A percentile compares a stretch with the other conserved stretches of the same genome.
These are phyloP conservation scores for Candida sakaeoensis DNA, from an alignment of 805 yeast species.

Conservation along the genomic window DNA sequence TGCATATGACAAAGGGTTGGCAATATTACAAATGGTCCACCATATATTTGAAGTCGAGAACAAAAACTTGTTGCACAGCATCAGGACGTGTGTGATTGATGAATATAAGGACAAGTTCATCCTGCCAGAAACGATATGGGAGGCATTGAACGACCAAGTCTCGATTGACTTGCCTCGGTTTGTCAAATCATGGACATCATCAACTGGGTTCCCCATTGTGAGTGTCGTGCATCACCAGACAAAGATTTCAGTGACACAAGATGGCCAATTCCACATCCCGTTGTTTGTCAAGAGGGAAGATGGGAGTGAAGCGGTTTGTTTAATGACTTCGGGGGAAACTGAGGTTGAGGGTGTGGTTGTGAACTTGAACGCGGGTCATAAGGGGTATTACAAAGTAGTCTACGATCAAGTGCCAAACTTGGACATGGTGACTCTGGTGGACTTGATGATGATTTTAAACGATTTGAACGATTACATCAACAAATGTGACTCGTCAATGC, in stretches of 20 bases:
- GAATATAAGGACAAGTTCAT: slow-evolving; percentile 33
- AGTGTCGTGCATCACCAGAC: slow-evolving; percentile 6
- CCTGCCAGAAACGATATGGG: slow-evolving; percentile 55
- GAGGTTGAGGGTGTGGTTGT: slow-evolving; percentile 28
- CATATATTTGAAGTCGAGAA: slow-evolving; percentile 11
- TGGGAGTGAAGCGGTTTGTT: slow-evolving; percentile 25
- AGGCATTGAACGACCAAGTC: slow-evolving; percentile 27
- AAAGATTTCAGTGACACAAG: slow-evolving; percentile 30
- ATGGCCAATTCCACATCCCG: slow-evolving; percentile 64
- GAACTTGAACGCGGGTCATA: slow-evolving; percentile 40
- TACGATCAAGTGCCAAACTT: slow-evolving; percentile 32
- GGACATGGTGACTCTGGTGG: slow-evolving; percentile 19
- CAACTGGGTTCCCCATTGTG: slow-evolving; percentile 58
- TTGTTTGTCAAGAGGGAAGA: slow-evolving; percentile 38
- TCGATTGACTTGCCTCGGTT: slow-evolving; percentile 47
- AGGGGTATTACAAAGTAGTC: slow-evolving; percentile 47
- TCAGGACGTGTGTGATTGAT: slow-evolving; percentile 35
- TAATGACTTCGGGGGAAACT: slow-evolving; percentile 42
- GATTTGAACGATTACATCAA: slow-evolving; percentile 41
- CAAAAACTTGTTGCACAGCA: slow-evolving; percentile 8
- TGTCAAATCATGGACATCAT: slow-evolving; percentile 56
- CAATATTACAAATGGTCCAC: slow-evolving; percentile 47
- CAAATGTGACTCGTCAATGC: slow-evolving; percentile 12
- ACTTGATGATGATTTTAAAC: slow-evolving; percentile 24
- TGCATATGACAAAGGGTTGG: slow-evolving; percentile 60